Evolutionary conservation across 306 rosid genomes (phyloP), one percentile per base, ranked within the genome.

Genomic region (Leucaena leucocephala): DNA sequence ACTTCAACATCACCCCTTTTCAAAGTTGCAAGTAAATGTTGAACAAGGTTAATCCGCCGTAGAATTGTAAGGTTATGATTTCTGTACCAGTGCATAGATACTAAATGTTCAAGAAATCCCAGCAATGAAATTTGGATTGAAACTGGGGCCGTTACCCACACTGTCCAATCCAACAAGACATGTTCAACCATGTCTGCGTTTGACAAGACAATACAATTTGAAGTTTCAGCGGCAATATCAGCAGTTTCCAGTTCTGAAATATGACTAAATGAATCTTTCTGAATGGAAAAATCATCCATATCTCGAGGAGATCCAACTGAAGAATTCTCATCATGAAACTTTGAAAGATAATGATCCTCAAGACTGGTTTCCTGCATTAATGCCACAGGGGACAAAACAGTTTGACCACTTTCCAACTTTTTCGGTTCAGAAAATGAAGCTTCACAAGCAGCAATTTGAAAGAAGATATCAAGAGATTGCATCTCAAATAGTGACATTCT

Each of bases 141-240:
- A 72, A 92, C 94, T 0, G 90, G 84, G 74, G 99, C 91, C 12
- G 89, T 89, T 49, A 96, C 99, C 99, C 98, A 96, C 85, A 96
- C 82, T 83, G 99, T 96, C 99, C 99, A 96, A 84, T 96, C 99
- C 92, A 96, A 82, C 78, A 96, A 86, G 82, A 96, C 99, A 84
- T 96, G 99, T 82, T 96, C 99, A 70, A 96, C 99, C 99, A 96
- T 96, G 86, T 96, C 99, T 66, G 98, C 92, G 86, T 96, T 96
- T 82, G 99, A 90, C 89, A 96, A 87, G 67, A 96, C 99, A 72
- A 96, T 87, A 84, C 99, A 96, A 86, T 96, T 96, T 54, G 98
- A 96, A 83, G 98, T 93, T 85, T 96, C 97, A 82, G 89, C 89
- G 1, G 82, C 82, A 69, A 88, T 86, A 80, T 93, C 98, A 78